phyloP scores from a whole-genome alignment of 1,139 yeast genomes.

The Saccharomyces hybrid region DNA sequence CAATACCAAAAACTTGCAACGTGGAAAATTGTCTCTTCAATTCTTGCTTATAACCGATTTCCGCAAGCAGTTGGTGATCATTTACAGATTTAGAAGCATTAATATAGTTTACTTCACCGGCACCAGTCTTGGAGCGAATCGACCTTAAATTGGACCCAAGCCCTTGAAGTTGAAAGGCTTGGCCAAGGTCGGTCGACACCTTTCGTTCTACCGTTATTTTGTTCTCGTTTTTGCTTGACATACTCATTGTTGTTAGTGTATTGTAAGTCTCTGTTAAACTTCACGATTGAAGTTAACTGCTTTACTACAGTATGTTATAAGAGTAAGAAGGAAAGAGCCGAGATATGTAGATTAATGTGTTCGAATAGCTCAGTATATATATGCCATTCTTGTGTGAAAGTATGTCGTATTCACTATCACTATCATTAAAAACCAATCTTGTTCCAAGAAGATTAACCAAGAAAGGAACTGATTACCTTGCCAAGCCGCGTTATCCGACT shows the following conservation, averaged over 20 bases:
- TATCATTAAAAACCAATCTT: not conserved
- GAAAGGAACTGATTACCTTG: not conserved
- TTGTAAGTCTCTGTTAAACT: not conserved
- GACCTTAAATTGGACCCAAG: constrained; percentile 3
- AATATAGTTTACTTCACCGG: constrained; percentile 24
- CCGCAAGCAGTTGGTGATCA: constrained; percentile 46
- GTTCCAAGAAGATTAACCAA: not conserved
- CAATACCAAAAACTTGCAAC: constrained; percentile 44
- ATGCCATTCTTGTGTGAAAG: not conserved
- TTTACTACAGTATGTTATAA: not conserved
- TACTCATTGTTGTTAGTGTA: not conserved
- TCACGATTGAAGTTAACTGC: not conserved
- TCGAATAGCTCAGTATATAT: not conserved
- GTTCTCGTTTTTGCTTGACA: not conserved
- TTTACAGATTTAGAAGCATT: constrained; percentile 17
- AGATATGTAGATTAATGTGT: not conserved
- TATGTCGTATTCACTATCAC: not conserved
- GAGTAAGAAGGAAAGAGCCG: not conserved
- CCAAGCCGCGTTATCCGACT: constrained; percentile 1
- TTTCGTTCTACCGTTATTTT: not conserved
- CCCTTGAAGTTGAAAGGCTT: not conserved
- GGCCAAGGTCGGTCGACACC: not conserved
- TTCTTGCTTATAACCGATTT: constrained; percentile 48
- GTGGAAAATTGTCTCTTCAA: constrained; percentile 41
- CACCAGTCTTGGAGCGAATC: constrained; percentile 15